Evolutionary conservation across 108 stramenopile species (phyloP), one percentile per base, ranked within the genome.

Genomic region (Stephanodiscus triporus): DNA sequence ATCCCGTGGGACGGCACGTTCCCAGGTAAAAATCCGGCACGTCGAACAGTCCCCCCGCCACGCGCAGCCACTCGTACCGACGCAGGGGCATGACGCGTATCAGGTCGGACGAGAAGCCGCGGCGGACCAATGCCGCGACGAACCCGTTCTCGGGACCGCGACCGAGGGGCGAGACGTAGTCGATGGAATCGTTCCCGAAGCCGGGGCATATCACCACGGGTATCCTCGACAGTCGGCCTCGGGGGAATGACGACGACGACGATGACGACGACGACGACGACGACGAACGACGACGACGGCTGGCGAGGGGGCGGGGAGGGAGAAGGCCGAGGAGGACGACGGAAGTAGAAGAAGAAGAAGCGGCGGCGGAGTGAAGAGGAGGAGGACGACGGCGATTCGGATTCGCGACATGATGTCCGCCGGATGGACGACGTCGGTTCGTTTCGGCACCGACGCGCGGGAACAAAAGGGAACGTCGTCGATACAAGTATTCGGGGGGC

Each of bases 1-100:
- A 57, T 14, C 93, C 82, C 19, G 83, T 85, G 3, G 95, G 93
- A 3, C 70, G 57, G 19, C 86, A 85, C 13, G 78, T 82, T 1
- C 82, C 84, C 9, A 65, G 60, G 70, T 88, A 97, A 81, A 97
- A 97, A 49, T 87, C 74, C 9, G 85, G 84, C 36, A 85, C 50
- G 62, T 94, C 86, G 36, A 93, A 80, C 26, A 88, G 22, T 42
- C 93, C 93, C 10, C 85, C 67, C 30, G 86, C 89, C 1, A 97
- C 96, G 30, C 88, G 78, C 2, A 96, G 23, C 96, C 96, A 97
- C 30, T 97, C 96, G 63, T 58, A 66, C 37, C 96, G 85, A 69
- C 87, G 27, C 26, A 97, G 78, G 0, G 91, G 92, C 16, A 97
- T 56, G 0, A 89, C 88, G 26, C 72, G 58, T 55, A 94, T 89